These are phyloP conservation scores for Kuraishia hungarica DNA, from an alignment of 805 yeast genomes.

Conservation along the genomic window DNA sequence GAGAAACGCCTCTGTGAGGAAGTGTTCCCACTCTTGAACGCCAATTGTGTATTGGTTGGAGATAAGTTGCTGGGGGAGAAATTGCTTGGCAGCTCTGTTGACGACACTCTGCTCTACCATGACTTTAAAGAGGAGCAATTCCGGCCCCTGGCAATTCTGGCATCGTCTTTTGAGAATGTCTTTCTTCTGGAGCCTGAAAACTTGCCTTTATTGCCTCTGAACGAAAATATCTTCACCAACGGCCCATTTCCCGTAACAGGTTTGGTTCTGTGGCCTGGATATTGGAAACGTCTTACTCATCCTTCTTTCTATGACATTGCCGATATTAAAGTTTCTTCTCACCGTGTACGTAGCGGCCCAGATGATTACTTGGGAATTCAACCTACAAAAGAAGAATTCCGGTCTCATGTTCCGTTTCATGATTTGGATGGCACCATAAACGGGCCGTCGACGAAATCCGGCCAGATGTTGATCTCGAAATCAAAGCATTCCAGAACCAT, in stretches of 20 bases:
- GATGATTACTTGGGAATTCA: constrained; percentile 1
- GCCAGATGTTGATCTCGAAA: constrained; percentile 53
- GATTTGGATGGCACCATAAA: constrained; percentile 55
- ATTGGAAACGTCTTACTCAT: constrained; percentile 57
- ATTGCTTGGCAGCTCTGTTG: constrained; percentile 6
- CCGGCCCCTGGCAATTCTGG: constrained; percentile 29
- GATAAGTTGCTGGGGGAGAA: constrained; percentile 24
- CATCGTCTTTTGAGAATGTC: constrained; percentile 38
- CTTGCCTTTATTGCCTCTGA: constrained; percentile 27
- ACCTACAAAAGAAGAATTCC: constrained; percentile 7
- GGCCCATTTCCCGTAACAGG: constrained; percentile 34
- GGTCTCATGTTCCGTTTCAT: constrained; percentile 36
- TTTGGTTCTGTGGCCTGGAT: constrained; percentile 59
- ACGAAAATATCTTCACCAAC: constrained; percentile 29
- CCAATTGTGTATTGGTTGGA: constrained; percentile 31
- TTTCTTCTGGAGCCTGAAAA: constrained; percentile 37
- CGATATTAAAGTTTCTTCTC: constrained; percentile 24
- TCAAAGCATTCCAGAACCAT: constrained; percentile 44
- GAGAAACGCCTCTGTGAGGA: constrained; percentile 30
- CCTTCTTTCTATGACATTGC: constrained; percentile 55
- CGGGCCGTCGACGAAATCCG: constrained; percentile 56
- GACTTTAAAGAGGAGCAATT: constrained; percentile 23
- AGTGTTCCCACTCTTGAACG: constrained; percentile 28
- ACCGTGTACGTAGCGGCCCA: constrained; percentile 24
- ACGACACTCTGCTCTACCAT: constrained; percentile 22